These are phyloP conservation scores for Penicillium sp. DNA, from an alignment of 2,329 filamentous ascomycete genomes.

Conservation along the genomic window DNA sequence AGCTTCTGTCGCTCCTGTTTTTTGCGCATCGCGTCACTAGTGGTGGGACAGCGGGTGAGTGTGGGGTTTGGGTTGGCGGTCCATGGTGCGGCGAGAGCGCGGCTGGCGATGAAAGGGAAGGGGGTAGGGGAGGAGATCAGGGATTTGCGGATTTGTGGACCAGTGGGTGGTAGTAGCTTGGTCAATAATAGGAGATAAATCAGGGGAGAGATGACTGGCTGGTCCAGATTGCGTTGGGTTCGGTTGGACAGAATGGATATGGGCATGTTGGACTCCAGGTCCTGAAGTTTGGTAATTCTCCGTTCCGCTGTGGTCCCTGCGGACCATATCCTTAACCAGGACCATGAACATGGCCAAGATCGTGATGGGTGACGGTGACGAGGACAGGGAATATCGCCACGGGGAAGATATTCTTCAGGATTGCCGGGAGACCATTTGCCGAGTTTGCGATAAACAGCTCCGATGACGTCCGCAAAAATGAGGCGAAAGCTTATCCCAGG, in stretches of 20 bases:
- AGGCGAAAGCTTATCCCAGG: conserved; percentile 20
- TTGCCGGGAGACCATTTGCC: neutral
- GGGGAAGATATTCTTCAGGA: neutral
- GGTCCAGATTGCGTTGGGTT: neutral
- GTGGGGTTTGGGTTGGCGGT: conserved; percentile 18
- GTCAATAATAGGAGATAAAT: too few relatives aligned
- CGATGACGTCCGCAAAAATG: conserved; percentile 10
- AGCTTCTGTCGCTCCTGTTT: conserved; percentile 5
- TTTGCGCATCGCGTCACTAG: conserved; percentile 8
- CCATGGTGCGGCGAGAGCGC: conserved; percentile 6
- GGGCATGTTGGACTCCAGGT: neutral
- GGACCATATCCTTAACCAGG: neutral
- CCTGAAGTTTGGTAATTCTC: neutral
- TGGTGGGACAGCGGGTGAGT: conserved; percentile 9
- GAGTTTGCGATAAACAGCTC: too few relatives aligned
- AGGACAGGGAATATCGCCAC: neutral
- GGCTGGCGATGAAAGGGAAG: conserved; percentile 7
- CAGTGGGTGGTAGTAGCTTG: too few relatives aligned
- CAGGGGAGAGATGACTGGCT: neutral
- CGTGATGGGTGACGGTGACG: neutral
- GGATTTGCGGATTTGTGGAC: neutral
- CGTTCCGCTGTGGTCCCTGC: neutral
- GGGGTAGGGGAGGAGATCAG: neutral
- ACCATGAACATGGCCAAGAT: too few relatives aligned
- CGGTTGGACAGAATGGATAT: neutral